Base-by-base conservation (phyloP, 2,329 filamentous ascomycete genomes). In the Fusarium staphyleae region DNA sequence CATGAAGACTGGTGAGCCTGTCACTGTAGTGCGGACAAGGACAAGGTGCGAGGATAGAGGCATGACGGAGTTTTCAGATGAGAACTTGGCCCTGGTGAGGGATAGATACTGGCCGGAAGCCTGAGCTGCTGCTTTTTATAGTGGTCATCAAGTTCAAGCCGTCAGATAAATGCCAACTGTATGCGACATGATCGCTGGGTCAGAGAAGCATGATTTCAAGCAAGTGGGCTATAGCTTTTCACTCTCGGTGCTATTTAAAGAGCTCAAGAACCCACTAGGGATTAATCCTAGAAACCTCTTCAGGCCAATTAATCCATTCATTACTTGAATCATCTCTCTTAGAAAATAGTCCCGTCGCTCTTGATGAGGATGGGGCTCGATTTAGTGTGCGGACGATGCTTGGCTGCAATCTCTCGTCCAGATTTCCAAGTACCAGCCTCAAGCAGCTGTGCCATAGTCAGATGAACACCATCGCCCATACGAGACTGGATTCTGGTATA, bases 351-450 rank as follows among this genome's bases (percentile, higher is more conserved):
- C 4, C 58, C 58, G 13, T 62, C 58, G 14, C 58, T 62, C 0
- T 48, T 48, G 0, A 62, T 40, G 16, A 92, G 86, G 69, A 95
- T 93, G 11, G 90, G 90, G 48, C 90, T 90, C 61, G 90, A 88
- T 75, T 88, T 91, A 11, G 90, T 93, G 66, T 90, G 88, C 13
- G 90, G 90, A 51, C 90, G 80, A 36, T 84, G 87, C 49, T 91
- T 86, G 70, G 92, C 90, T 42, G 90, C 90, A 66, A 93, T 80
- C 75, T 93, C 90, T 71, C 90, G 82, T 48, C 90, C 90, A 62
- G 88, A 88, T 57, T 83, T 83, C 81, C 81, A 83, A 2, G 77
- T 78, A 0, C 81, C 81, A 5, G 80, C 80, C 49, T 83, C 81
- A 1, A 83, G 61, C 60, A 83, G 68, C 65, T 83, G 81, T 1